phyloP scores from a whole-genome alignment of 306 rosid species.

The Cucurbita moschata region DNA sequence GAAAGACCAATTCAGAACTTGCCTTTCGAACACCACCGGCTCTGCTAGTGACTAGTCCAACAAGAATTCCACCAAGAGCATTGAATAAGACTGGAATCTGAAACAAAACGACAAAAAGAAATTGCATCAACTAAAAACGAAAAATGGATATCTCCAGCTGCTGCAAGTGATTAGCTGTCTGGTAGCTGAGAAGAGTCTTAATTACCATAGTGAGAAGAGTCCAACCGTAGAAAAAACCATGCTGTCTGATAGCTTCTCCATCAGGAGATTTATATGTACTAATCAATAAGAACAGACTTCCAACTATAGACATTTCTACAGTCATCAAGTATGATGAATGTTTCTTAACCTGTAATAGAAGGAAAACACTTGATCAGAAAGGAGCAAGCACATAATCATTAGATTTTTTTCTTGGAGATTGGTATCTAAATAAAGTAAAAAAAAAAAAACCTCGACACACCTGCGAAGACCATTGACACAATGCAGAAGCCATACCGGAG shows the following conservation, averaged over 20 bases:
- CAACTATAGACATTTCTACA: conserved; percentile 87
- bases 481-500: conserved; percentile 85
- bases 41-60: conserved; percentile 71
- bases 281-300: conserved; percentile 59
- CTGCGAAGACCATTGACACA: conserved; percentile 99
- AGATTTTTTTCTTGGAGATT: background rate
- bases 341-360: conserved; percentile 61
- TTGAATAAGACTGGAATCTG: conserved; percentile 80
- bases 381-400: background rate
- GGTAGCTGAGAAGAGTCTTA: background rate
- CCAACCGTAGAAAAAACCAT: conserved; percentile 82
- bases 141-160: background rate
- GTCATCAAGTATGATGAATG: conserved; percentile 97
- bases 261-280: conserved; percentile 85
- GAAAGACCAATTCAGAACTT: conserved; percentile 16
- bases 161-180: background rate
- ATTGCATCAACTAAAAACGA: background rate
- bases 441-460: conserved; percentile 22
- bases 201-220: conserved; percentile 70
- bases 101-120: conserved; percentile 11
- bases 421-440: background rate
- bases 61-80: conserved; percentile 94
- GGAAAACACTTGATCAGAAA: conserved; percentile 6
- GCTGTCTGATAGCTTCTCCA: conserved; percentile 63
- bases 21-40: conserved; percentile 99